A percentile compares a stretch with the other conserved stretches of the same genome.
phyloP scores from a whole-genome alignment of 1,284 basidiomycete species.

The Marasmius sp. region DNA sequence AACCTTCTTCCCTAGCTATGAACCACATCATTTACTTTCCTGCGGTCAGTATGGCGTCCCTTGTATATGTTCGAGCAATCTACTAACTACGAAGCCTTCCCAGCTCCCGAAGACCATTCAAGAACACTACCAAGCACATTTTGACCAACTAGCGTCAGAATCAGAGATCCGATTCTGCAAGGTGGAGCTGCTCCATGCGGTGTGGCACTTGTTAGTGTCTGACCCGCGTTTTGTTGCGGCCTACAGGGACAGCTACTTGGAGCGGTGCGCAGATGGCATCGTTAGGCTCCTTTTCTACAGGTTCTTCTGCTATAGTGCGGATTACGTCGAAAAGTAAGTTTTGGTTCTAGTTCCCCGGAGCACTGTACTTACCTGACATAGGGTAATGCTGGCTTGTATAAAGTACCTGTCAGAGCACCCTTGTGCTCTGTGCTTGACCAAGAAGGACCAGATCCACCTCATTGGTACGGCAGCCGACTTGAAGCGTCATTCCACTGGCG shows the following conservation, averaged over 20 bases:
- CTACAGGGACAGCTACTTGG: too few species aligned
- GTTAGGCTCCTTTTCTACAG: neutral
- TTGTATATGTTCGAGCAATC: neutral
- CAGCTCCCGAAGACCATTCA: neutral
- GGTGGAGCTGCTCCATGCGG: neutral
- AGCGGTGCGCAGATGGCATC: neutral
- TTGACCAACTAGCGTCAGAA: neutral
- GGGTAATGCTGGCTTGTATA: neutral
- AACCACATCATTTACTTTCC: neutral
- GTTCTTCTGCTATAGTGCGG: neutral
- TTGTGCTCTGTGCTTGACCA: neutral
- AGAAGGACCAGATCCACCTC: neutral
- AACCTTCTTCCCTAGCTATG: neutral
- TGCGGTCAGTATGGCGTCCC: neutral
- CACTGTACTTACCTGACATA: neutral
- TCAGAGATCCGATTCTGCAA: neutral
- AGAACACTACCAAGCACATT: neutral
- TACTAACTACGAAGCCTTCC: neutral
- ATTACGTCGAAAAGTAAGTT: neutral
- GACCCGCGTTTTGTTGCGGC: too few species aligned
- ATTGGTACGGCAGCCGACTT: neutral
- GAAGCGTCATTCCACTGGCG: too few species aligned
- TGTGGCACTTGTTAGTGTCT: neutral
- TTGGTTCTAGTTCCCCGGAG: neutral
- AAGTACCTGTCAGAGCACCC: neutral